Evolutionary conservation across 1,284 basidiomycete genomes (phyloP).

Genomic region (Malassezia nana): DNA sequence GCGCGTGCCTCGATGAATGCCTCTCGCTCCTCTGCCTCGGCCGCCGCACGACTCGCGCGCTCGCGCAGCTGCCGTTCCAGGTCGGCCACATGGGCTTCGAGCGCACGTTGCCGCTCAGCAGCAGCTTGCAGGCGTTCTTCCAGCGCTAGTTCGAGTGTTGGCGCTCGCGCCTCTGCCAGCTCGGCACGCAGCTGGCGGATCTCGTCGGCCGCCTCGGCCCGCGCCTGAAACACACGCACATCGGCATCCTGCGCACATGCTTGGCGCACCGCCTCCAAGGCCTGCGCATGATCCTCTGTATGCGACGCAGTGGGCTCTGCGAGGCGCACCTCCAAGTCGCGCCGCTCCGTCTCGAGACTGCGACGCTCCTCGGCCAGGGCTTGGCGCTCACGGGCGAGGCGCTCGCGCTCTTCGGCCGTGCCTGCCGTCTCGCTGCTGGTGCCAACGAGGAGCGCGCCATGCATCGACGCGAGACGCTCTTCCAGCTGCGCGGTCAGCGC

Average conservation of each 20-base stretch:
- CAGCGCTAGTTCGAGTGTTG: background rate
- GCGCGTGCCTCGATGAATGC: background rate
- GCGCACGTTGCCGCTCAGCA: background rate
- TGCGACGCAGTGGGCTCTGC: background rate
- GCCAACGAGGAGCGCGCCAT: background rate
- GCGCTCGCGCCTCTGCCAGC: background rate
- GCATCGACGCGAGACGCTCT: constrained; percentile 2
- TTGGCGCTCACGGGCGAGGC: background rate
- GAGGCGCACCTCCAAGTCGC: constrained; percentile 15
- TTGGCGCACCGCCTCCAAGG: background rate
- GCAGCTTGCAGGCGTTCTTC: background rate
- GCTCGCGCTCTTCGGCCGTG: background rate
- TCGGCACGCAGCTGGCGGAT: background rate
- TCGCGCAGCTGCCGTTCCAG: constrained; percentile 4
- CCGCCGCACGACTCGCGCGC: background rate
- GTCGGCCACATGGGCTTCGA: background rate
- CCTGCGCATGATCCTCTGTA: background rate
- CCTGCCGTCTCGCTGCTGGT: background rate
- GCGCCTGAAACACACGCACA: constrained; percentile 5
- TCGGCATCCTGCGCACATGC: constrained; percentile 13
- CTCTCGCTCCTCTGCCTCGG: background rate
- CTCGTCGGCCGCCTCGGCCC: background rate
- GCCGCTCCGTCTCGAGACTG: constrained; percentile 10
- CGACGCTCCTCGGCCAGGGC: constrained; percentile 1
- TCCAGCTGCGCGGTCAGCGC: constrained; percentile 7